Evolutionary conservation across 2,329 filamentous ascomycete genomes (phyloP), one percentile per base, ranked within the genome.

Genomic region (Byssoonygena ceratinophila): DNA sequence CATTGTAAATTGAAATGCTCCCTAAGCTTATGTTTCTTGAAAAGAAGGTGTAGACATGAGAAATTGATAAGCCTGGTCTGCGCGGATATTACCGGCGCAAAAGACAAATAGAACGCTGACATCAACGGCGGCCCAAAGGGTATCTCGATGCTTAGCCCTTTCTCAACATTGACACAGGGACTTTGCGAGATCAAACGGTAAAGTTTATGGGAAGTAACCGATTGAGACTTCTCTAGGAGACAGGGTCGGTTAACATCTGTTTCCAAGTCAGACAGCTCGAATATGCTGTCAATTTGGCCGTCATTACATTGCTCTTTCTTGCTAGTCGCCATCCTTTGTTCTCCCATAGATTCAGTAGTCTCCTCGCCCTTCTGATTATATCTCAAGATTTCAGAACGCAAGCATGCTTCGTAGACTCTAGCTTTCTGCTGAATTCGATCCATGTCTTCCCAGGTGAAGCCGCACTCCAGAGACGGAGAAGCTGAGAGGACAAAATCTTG

Each of bases 11-110:
- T 74, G 0, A 97, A 71, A 63, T 97, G 89, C 1, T 78, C 72
- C 14, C 80, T 78, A 3, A 98, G 69, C 8, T 80, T 73, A 62
- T 94, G 86, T 4, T 81, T 75, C 16, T 77, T 77, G 64, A 96
- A 94, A 18, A 97, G 77, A 7, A 94, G 72, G 16, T 80, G 76
- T 60, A 95, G 78, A 53, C 85, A 86, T 49, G 86, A 84, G 27
- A 80, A 80, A 59, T 90, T 92, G 34, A 95, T 76, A 0, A 94
- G 71, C 39, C 81, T 78, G 5, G 87, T 81, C 67, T 97, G 91
- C 0, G 82, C 79, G 7, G 78, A 72, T 14, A 94, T 76, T 14
- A 91, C 74, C 0, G 87, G 85, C 1, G 79, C 81, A 59, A 95
- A 84, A 0, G 87, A 94, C 9, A 94, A 72, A 7, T 68, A 64